Conservation (phyloP, 148 eudicot genomes). For the Spergularia bocconei region DNA sequence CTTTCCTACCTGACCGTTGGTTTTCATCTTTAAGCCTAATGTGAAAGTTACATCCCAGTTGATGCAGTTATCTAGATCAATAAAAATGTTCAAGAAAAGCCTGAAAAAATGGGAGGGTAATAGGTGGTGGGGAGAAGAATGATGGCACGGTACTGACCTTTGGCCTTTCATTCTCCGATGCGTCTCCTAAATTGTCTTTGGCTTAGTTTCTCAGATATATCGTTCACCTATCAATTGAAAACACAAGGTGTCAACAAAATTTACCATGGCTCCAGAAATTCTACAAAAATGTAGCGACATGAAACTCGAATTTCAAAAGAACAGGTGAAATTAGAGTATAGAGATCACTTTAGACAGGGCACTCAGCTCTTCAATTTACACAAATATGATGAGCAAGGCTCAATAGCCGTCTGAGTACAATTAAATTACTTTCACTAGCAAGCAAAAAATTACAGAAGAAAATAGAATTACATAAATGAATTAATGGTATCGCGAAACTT, state of each 20-base stretch:
- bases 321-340: not conserved
- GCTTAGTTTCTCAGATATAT: not conserved
- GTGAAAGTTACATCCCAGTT: too few relatives aligned
- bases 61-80: too few relatives aligned
- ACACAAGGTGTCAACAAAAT: not conserved
- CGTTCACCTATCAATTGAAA: not conserved
- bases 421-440: not conserved
- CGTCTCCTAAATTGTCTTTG: not conserved
- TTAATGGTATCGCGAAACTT: constrained; percentile 5
- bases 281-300: not conserved
- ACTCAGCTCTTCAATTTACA: not conserved
- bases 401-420: not conserved
- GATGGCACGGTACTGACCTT: not conserved
- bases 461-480: constrained; percentile 13
- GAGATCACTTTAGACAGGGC: not conserved
- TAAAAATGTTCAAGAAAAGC: too few relatives aligned
- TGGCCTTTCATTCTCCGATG: not conserved
- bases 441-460: constrained; percentile 16
- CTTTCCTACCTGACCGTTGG: too few relatives aligned
- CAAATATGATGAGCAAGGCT: not conserved
- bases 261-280: too few relatives aligned
- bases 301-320: not conserved
- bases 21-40: too few relatives aligned
- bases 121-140: too few relatives aligned
- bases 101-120: too few relatives aligned